phyloP scores from a whole-genome alignment of 2,329 filamentous ascomycete species.

The Orbilia oligospora region DNA sequence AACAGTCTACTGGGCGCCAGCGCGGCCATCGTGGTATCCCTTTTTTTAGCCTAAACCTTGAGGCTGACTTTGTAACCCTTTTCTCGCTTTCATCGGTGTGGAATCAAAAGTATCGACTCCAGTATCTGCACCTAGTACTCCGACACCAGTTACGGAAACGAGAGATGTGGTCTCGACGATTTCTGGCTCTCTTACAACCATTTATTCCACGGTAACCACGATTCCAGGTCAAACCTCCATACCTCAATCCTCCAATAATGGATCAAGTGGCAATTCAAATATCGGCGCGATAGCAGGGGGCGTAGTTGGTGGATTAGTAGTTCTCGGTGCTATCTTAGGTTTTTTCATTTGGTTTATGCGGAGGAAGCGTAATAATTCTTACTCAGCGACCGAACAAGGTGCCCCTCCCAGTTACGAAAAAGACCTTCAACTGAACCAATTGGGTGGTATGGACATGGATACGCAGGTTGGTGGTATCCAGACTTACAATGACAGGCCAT shows the following conservation, averaged over 20 bases:
- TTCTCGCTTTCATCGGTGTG: slow-evolving; percentile 12
- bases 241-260: background rate
- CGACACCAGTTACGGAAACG: slow-evolving; percentile 28
- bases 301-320: slow-evolving; percentile 47
- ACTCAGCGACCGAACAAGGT: slow-evolving; percentile 16
- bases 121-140: slow-evolving; percentile 13
- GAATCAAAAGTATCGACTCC: slow-evolving; percentile 8
- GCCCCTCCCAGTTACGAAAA: slow-evolving; percentile 34
- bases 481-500: slow-evolving; percentile 30
- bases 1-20: slow-evolving; percentile 31
- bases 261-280: slow-evolving; percentile 6
- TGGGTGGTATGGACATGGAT: slow-evolving; percentile 44
- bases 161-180: slow-evolving; percentile 32
- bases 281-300: slow-evolving; percentile 48
- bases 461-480: slow-evolving; percentile 52
- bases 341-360: slow-evolving; percentile 35
- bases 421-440: background rate
- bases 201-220: slow-evolving; percentile 26
- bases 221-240: slow-evolving; percentile 11
- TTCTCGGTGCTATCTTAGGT: slow-evolving; percentile 29
- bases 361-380: slow-evolving; percentile 27
- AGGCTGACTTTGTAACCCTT: slow-evolving; percentile 21
- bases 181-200: slow-evolving; percentile 35
- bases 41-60: slow-evolving; percentile 46
- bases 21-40: slow-evolving; percentile 37